These are phyloP conservation scores for Pinus albicaulis DNA, from an alignment of 75 land plant genomes.

Conservation along the genomic window DNA sequence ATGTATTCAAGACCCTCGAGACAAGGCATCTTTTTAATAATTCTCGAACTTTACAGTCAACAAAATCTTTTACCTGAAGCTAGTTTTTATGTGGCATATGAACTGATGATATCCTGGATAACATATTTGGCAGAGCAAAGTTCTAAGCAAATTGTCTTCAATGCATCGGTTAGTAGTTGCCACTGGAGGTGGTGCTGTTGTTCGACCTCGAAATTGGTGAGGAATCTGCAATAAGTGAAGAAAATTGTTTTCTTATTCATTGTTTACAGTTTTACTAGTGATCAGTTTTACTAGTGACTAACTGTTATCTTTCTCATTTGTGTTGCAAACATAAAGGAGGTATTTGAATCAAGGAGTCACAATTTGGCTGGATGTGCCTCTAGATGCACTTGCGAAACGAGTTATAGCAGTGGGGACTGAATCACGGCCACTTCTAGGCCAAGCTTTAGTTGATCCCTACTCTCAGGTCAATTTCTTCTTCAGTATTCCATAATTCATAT, in stretches of 20 bases:
- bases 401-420: slow-evolving; percentile 73
- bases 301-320: not conserved
- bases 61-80: not conserved
- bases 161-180: slow-evolving; percentile 77
- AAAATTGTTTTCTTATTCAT: not conserved
- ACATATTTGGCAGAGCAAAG: slow-evolving; percentile 62
- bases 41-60: not conserved
- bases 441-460: slow-evolving; percentile 56
- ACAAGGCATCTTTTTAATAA: not conserved
- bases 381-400: slow-evolving; percentile 83
- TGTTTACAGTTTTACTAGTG: not conserved
- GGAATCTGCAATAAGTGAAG: not conserved
- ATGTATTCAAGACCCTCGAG: not conserved
- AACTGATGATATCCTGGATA: not conserved
- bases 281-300: not conserved
- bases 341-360: slow-evolving; percentile 81
- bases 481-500: not conserved
- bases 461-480: slow-evolving; percentile 30
- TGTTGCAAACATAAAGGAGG: slow-evolving; percentile 31
- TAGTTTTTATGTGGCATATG: not conserved
- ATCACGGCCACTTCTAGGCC: slow-evolving; percentile 79
- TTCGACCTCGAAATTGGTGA: slow-evolving; percentile 71
- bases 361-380: slow-evolving; percentile 91
- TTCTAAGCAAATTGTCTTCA: slow-evolving; percentile 53
- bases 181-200: slow-evolving; percentile 98